These are phyloP conservation scores for Akanthomyces muscarius DNA, from an alignment of 2,329 filamentous ascomycete species.

Conservation along the genomic window DNA sequence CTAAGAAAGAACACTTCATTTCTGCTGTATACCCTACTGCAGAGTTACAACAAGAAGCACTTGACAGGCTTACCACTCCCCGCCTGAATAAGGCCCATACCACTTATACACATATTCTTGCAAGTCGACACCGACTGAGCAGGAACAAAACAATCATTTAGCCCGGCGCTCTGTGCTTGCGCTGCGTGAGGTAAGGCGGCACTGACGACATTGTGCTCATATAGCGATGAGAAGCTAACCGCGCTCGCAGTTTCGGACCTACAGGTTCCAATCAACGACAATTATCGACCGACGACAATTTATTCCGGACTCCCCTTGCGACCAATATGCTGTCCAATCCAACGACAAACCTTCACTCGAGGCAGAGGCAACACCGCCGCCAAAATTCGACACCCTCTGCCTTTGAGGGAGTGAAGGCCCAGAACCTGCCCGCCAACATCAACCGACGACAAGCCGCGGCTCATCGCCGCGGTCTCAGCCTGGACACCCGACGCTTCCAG, in stretches of 20 bases:
- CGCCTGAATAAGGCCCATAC: slow-evolving; percentile 33
- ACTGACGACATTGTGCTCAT: neutral
- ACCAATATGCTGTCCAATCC: slow-evolving; percentile 76
- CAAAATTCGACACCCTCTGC: slow-evolving; percentile 80
- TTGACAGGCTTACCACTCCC: slow-evolving; percentile 21
- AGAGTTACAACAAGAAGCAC: slow-evolving; percentile 12
- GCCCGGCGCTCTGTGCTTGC: slow-evolving; percentile 79
- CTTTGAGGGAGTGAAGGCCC: slow-evolving; percentile 71
- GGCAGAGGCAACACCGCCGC: slow-evolving; percentile 61
- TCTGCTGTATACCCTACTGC: slow-evolving; percentile 17
- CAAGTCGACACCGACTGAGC: slow-evolving; percentile 47
- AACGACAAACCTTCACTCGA: slow-evolving; percentile 65
- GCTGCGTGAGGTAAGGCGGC: slow-evolving; percentile 68
- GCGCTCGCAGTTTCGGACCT: slow-evolving; percentile 39
- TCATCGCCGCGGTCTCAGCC: slow-evolving; percentile 80
- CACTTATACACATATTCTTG: slow-evolving; percentile 21
- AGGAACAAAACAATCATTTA: slow-evolving; percentile 39
- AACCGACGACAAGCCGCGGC: slow-evolving; percentile 41
- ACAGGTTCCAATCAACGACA: slow-evolving; percentile 47
- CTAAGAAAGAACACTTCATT: slow-evolving; percentile 19
- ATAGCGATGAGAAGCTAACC: slow-evolving; percentile 26
- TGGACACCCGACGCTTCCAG: slow-evolving; percentile 61
- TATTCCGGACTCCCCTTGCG: slow-evolving; percentile 65
- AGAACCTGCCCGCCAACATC: slow-evolving; percentile 53
- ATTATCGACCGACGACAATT: slow-evolving; percentile 48